Percentiles rank a stretch among this genome's conserved stretches.
Conservation (phyloP, 2,329 filamentous ascomycete species). For the Huntiella bhutanensis region DNA sequence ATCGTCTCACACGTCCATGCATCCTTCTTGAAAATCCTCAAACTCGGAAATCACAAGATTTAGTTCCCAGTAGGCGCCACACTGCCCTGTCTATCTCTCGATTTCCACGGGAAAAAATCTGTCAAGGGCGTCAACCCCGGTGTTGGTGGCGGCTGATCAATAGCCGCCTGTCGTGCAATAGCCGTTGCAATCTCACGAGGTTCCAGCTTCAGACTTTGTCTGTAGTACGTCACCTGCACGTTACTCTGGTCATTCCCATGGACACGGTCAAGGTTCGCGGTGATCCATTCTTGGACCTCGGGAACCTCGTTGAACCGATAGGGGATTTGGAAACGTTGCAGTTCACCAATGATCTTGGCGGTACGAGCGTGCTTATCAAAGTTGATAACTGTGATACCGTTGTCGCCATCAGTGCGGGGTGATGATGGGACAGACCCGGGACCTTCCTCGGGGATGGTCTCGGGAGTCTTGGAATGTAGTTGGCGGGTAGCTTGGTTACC, state of each 20-base stretch:
- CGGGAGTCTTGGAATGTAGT: conserved; percentile 27
- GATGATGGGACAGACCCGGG: conserved; percentile 33
- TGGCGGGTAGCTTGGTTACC: conserved; percentile 77
- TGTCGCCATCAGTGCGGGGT: conserved; percentile 32
- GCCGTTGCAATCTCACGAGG: conserved; percentile 37
- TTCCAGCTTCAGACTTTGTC: conserved; percentile 69
- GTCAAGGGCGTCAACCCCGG: conserved; percentile 15
- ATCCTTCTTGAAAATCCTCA: too few species aligned
- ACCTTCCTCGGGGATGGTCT: conserved; percentile 15
- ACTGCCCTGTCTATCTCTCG: conserved; percentile 23
- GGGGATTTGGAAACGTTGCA: conserved; percentile 90
- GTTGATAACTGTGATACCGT: conserved; percentile 69
- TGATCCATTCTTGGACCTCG: conserved; percentile 86
- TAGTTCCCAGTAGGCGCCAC: conserved; percentile 1
- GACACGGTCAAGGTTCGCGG: conserved; percentile 60
- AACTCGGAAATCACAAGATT: neutral
- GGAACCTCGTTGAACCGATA: conserved; percentile 68
- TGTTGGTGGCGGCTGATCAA: conserved; percentile 13
- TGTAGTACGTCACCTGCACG: conserved; percentile 48
- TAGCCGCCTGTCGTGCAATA: conserved; percentile 17
- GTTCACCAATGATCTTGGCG: conserved; percentile 83
- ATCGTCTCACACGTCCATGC: too few species aligned
- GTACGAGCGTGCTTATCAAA: conserved; percentile 95
- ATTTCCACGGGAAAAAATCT: conserved; percentile 33
- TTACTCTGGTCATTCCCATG: conserved; percentile 38